phyloP scores from a whole-genome alignment of 2,329 filamentous ascomycete genomes.

The Alternaria postmessia region DNA sequence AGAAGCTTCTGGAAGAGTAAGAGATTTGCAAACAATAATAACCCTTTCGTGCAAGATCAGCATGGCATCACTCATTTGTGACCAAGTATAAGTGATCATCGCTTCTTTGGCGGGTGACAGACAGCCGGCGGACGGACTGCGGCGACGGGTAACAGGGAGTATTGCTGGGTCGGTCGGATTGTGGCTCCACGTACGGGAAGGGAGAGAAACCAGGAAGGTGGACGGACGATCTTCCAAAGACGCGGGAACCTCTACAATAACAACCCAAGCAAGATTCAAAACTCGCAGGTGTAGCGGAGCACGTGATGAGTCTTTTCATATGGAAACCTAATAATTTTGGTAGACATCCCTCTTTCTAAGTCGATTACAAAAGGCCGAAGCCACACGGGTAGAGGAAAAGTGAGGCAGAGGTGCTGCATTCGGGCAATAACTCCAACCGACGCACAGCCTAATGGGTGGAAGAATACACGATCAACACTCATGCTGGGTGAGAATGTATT shows the following conservation, averaged over 20 bases:
- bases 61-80: background rate
- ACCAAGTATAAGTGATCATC: conserved; percentile 3
- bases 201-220: background rate
- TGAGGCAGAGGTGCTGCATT: background rate
- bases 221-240: conserved; percentile 1
- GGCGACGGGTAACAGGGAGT: conserved; percentile 5
- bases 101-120: conserved; percentile 2
- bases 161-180: background rate
- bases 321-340: background rate
- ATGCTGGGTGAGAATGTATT: background rate
- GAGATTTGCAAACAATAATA: background rate
- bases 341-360: background rate
- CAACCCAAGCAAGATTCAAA: background rate
- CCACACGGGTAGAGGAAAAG: background rate
- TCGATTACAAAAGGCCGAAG: background rate
- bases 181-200: conserved; percentile 2
- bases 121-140: conserved; percentile 3
- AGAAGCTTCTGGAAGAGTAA: conserved; percentile 2
- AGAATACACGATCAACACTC: background rate
- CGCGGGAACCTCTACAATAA: background rate
- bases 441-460: background rate
- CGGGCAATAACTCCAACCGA: conserved; percentile 6
- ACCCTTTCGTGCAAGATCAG: background rate
- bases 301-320: background rate
- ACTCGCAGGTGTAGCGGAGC: conserved; percentile 1